phyloP scores from a whole-genome alignment of 176 grass and related monocot species.

The Pontederia paniculata region DNA sequence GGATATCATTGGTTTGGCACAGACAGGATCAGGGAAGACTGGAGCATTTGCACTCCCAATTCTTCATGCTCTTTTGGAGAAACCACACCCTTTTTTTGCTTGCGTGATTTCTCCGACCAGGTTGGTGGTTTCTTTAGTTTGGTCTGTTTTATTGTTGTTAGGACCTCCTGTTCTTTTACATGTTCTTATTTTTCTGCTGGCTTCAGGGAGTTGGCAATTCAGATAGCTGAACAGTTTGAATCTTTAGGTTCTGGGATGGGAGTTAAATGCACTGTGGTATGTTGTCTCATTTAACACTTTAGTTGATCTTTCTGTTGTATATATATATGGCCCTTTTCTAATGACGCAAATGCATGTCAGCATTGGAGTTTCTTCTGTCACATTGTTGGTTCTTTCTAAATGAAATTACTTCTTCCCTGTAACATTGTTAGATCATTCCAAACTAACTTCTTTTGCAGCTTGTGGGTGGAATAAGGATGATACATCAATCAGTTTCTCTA shows the following conservation, averaged over 20 bases:
- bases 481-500: constrained; percentile 65
- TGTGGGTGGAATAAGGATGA: constrained; percentile 76
- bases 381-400: neutral
- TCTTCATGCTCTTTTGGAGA: constrained; percentile 52
- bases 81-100: constrained; percentile 58
- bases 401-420: constrained; percentile 6
- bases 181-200: neutral
- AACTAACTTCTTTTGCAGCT: constrained; percentile 23
- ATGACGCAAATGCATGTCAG: neutral
- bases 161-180: constrained; percentile 4
- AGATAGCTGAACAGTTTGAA: constrained; percentile 85
- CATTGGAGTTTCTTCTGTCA: neutral
- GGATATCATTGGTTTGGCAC: constrained; percentile 72
- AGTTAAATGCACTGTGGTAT: constrained; percentile 59
- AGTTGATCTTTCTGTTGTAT: too few relatives aligned
- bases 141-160: neutral
- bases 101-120: constrained; percentile 42
- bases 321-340: too few relatives aligned
- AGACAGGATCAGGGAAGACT: constrained; percentile 84
- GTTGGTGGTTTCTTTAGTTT: neutral
- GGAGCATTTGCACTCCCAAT: constrained; percentile 75
- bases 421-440: too few relatives aligned
- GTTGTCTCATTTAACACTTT: constrained; percentile 5
- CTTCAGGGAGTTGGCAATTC: constrained; percentile 91
- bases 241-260: constrained; percentile 63